These are phyloP conservation scores for Trichaptum fuscoviolaceum DNA, from an alignment of 768 basidiomycete species.

Conservation along the genomic window DNA sequence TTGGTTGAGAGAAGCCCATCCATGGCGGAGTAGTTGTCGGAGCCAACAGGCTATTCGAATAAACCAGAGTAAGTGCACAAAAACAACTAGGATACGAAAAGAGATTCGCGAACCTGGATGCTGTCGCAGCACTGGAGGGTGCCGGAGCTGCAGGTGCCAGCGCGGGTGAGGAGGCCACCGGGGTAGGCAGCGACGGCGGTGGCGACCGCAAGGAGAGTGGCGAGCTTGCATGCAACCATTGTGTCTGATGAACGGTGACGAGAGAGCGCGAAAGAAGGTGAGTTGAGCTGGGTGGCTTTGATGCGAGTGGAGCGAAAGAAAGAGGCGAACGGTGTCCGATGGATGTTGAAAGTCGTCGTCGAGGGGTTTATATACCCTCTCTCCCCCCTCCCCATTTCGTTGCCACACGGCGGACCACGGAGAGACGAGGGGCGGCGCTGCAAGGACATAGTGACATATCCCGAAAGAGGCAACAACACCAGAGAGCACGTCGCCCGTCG, in stretches of 20 bases:
- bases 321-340: conserved; percentile 6
- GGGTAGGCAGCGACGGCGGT: neutral
- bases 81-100: neutral
- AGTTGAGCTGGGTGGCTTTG: neutral
- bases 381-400: neutral
- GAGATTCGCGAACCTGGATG: neutral
- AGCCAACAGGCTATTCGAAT: neutral
- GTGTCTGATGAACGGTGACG: neutral
- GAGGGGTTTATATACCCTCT: neutral
- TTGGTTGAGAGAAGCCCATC: neutral
- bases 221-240: neutral
- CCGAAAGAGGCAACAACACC: too few relatives aligned
- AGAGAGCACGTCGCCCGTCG: too few relatives aligned
- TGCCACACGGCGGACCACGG: too few relatives aligned
- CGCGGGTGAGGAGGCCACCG: neutral
- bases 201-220: conserved; percentile 3
- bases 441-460: too few relatives aligned
- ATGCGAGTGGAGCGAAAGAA: neutral
- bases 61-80: neutral
- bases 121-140: neutral
- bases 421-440: too few relatives aligned
- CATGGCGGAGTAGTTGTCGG: neutral
- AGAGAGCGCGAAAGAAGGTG: neutral
- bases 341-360: neutral
- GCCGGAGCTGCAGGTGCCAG: conserved; percentile 1